A percentile compares a stretch with the other conserved stretches of the same genome.
Evolutionary conservation across 225 moss, liverwort and hornwort species (phyloP).

Genomic region (Marchantia paleacea): DNA sequence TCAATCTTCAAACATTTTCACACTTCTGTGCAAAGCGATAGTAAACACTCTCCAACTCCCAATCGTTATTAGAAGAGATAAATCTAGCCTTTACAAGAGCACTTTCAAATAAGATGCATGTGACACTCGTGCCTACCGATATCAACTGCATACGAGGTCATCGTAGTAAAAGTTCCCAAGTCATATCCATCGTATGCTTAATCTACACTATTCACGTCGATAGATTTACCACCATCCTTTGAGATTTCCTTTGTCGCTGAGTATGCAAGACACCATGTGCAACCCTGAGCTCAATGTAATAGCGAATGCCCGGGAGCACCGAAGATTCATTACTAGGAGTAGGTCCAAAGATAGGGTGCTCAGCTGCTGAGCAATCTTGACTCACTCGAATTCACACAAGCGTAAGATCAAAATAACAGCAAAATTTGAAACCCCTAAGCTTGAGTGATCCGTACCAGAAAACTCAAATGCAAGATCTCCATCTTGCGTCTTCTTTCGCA

Average conservation of each 20-base stretch:
- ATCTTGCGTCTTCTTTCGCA: background rate
- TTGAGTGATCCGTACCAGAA: background rate
- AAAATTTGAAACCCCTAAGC: background rate
- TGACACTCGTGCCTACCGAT: background rate
- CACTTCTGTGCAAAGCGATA: too few relatives aligned
- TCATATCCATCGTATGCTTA: background rate
- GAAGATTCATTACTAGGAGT: background rate
- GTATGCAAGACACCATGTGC: background rate
- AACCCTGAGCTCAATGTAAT: background rate
- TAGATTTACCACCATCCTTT: background rate
- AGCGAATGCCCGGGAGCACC: background rate
- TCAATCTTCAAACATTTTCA: background rate
- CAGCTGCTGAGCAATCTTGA: background rate
- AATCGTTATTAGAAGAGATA: too few relatives aligned
- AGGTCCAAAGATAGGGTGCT: too few relatives aligned
- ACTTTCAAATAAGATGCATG: background rate
- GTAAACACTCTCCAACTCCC: too few relatives aligned
- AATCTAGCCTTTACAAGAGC: too few relatives aligned
- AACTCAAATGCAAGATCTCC: slow-evolving; percentile 8
- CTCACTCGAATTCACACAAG: background rate
- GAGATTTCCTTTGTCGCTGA: background rate
- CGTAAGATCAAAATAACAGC: background rate
- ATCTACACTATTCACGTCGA: background rate
- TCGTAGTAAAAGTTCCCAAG: background rate
- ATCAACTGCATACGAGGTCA: background rate